Evolutionary conservation across 257 asterid species (phyloP).

Genomic region (Euphrasia confusa): DNA sequence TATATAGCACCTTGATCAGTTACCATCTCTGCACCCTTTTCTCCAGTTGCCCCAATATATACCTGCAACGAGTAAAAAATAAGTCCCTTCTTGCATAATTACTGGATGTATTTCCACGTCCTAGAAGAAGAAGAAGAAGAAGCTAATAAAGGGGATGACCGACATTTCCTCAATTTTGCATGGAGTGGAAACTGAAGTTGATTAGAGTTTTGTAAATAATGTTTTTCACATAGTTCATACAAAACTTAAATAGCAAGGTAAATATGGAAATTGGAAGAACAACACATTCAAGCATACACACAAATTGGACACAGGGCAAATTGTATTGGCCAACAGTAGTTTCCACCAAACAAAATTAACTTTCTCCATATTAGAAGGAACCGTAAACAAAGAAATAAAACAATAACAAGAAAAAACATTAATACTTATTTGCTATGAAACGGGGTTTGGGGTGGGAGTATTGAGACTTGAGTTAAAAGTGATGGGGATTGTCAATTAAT

Average conservation of each 20-base stretch:
- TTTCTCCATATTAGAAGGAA: background rate
- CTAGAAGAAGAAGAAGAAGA: background rate
- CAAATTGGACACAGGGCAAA: background rate
- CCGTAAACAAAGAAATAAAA: background rate
- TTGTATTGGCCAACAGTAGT: background rate
- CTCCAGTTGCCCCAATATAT: conserved; percentile 76
- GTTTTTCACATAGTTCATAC: background rate
- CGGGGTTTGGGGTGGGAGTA: background rate
- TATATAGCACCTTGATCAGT: conserved; percentile 7
- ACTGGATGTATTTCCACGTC: background rate
- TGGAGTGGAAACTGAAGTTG: background rate
- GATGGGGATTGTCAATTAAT: background rate
- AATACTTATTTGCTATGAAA: background rate
- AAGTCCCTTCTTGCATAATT: conserved; percentile 18
- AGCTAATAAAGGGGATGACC: background rate
- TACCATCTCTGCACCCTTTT: conserved; percentile 46
- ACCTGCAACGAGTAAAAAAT: conserved; percentile 51
- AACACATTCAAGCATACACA: background rate
- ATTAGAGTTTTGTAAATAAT: background rate
- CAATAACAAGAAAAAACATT: background rate
- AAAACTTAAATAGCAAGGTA: background rate
- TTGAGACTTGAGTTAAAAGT: background rate
- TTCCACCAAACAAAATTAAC: background rate
- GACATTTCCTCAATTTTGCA: background rate
- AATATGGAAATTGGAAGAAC: background rate